Percentiles rank a stretch among this genome's conserved stretches.
phyloP scores from a whole-genome alignment of 2,329 filamentous ascomycete genomes.

The Fusarium kyushuense region DNA sequence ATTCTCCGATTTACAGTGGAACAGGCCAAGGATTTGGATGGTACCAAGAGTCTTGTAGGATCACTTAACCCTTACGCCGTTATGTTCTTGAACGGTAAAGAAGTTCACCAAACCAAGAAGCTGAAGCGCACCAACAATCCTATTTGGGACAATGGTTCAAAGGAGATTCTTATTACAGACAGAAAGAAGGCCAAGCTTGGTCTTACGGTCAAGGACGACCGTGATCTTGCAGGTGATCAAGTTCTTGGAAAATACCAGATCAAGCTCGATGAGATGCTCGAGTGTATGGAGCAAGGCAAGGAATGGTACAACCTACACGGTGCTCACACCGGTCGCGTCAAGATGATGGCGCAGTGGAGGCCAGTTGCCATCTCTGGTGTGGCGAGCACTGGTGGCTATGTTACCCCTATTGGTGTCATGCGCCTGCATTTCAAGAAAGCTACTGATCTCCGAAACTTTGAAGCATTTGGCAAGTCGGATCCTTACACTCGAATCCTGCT shows the following conservation, averaged over 20 bases:
- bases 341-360: conserved; percentile 95
- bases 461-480: conserved; percentile 96
- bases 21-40: conserved; percentile 95
- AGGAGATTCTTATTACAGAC: conserved; percentile 95
- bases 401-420: conserved; percentile 95
- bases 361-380: conserved; percentile 88
- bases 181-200: conserved; percentile 90
- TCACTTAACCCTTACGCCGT: conserved; percentile 91
- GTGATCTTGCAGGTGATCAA: conserved; percentile 85
- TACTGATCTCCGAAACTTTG: conserved; percentile 86
- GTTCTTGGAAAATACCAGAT: conserved; percentile 94
- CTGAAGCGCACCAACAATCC: conserved; percentile 98
- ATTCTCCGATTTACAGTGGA: conserved; percentile 94
- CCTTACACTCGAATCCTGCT: conserved; percentile 90
- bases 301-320: conserved; percentile 95
- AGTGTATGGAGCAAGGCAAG: conserved; percentile 89
- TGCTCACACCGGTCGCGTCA: conserved; percentile 84
- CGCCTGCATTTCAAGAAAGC: conserved; percentile 91
- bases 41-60: conserved; percentile 90
- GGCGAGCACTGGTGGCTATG: conserved; percentile 85
- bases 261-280: conserved; percentile 92
- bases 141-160: conserved; percentile 92
- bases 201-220: conserved; percentile 94
- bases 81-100: conserved; percentile 90
- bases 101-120: conserved; percentile 89